Evolutionary conservation across 1,139 yeast species (phyloP).

Genomic region (Sugiyamaella novakii): DNA sequence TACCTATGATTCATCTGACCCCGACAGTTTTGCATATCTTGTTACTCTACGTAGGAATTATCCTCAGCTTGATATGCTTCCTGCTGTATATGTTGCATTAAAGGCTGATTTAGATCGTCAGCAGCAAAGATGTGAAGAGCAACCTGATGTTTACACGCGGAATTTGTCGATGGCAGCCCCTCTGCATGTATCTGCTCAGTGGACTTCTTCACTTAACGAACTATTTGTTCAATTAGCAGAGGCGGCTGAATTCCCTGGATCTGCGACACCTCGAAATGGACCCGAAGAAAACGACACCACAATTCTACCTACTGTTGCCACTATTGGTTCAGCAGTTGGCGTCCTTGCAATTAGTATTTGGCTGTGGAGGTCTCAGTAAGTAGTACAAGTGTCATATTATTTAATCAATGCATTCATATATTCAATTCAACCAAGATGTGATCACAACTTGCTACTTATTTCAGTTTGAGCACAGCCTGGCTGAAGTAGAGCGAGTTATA

Average conservation of each 20-base stretch:
- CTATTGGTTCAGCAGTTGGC: conserved; percentile 20
- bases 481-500: too few species aligned
- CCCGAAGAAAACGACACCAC: conserved; percentile 60
- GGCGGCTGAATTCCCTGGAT: conserved; percentile 77
- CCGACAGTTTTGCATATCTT: conserved; percentile 85
- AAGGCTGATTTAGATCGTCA: conserved; percentile 96
- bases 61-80: conserved; percentile 65
- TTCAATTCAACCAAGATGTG: too few species aligned
- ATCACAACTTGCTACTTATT: too few species aligned
- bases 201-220: conserved; percentile 87
- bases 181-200: conserved; percentile 81
- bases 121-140: conserved; percentile 81
- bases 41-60: conserved; percentile 65
- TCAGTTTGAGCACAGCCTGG: too few species aligned
- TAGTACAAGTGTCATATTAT: too few species aligned
- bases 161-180: conserved; percentile 70
- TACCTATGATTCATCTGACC: conserved; percentile 92
- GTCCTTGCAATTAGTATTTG: conserved; percentile 26
- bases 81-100: conserved; percentile 84
- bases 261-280: conserved; percentile 79
- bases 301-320: conserved; percentile 46
- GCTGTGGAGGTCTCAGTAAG: conserved; percentile 21
- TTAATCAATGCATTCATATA: too few species aligned
- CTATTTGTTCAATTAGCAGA: conserved; percentile 84
- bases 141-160: conserved; percentile 85